Conservation (phyloP, 164 flowering plant genomes). For the Protea cynaroides region DNA sequence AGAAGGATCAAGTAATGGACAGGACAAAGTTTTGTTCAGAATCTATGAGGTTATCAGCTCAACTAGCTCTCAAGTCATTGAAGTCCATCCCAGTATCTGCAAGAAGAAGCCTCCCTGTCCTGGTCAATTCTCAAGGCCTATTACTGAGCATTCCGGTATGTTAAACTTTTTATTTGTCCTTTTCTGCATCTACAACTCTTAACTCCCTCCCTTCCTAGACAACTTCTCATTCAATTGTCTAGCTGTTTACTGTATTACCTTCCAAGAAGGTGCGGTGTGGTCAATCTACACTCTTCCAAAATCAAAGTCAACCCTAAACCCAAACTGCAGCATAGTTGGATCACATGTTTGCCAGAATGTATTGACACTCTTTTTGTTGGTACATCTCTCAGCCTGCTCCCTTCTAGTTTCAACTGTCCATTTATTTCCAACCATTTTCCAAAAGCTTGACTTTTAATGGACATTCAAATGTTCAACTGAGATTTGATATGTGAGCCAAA, state of each 20-base stretch:
- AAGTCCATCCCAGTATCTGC: conserved; percentile 77
- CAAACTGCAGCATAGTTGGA: not conserved
- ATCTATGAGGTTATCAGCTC: conserved; percentile 49
- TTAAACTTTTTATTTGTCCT: conserved; percentile 1
- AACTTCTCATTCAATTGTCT: not conserved
- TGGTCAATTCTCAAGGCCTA: conserved; percentile 49
- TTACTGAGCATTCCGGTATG: conserved; percentile 77
- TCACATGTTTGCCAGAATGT: not conserved
- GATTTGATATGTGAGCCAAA: too few species aligned
- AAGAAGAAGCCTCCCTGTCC: conserved; percentile 82
- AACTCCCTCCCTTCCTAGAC: not conserved
- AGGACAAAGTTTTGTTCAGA: conserved; percentile 25
- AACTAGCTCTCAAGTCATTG: conserved; percentile 46
- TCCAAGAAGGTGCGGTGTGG: not conserved
- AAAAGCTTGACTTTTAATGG: too few species aligned
- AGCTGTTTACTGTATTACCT: not conserved
- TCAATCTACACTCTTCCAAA: not conserved
- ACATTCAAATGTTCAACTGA: too few species aligned
- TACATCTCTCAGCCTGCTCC: not conserved
- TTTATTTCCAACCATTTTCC: too few species aligned
- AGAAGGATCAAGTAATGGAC: conserved; percentile 12
- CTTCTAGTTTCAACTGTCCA: not conserved
- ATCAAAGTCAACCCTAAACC: not conserved
- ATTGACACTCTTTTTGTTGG: not conserved
- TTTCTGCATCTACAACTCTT: not conserved